A percentile compares a stretch with the other conserved stretches of the same genome.
phyloP scores from a whole-genome alignment of 495 filamentous ascomycete species.

The Viridothelium virens region DNA sequence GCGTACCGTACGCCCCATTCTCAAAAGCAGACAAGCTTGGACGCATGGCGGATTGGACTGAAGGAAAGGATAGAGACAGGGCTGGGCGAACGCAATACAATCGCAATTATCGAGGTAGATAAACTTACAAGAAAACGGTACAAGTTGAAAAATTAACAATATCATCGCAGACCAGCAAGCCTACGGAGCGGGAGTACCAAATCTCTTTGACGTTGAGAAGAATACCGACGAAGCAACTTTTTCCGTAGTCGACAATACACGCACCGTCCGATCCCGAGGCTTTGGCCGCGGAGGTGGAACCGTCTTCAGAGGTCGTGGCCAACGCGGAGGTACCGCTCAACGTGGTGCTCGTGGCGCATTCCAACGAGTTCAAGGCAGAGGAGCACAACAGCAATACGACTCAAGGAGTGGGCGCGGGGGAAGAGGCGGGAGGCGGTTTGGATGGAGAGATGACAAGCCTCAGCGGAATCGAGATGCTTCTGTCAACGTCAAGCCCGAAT shows the following conservation, averaged over 20 bases:
- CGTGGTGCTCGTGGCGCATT: slow-evolving; percentile 51
- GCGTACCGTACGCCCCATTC: slow-evolving; percentile 94
- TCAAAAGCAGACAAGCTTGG: slow-evolving; percentile 98
- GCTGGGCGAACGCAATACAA: slow-evolving; percentile 81
- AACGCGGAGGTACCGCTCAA: slow-evolving; percentile 39
- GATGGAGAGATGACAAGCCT: slow-evolving; percentile 99
- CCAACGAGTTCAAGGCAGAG: slow-evolving; percentile 48
- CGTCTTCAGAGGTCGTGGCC: slow-evolving; percentile 82
- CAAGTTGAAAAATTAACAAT: neutral
- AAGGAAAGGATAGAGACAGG: slow-evolving; percentile 74
- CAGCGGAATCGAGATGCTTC: slow-evolving; percentile 91
- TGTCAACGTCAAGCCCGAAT: slow-evolving; percentile 87
- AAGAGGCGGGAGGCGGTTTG: slow-evolving; percentile 73
- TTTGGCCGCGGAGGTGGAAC: slow-evolving; percentile 82
- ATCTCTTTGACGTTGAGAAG: slow-evolving; percentile 77
- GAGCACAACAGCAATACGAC: slow-evolving; percentile 53
- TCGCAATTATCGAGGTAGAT: slow-evolving; percentile 78
- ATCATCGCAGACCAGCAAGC: slow-evolving; percentile 74
- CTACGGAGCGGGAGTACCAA: slow-evolving; percentile 82
- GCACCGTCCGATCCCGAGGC: slow-evolving; percentile 69
- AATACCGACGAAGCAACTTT: slow-evolving; percentile 96
- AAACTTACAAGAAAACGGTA: neutral
- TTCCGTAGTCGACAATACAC: slow-evolving; percentile 92
- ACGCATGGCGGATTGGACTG: slow-evolving; percentile 98
- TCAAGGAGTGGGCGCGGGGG: slow-evolving; percentile 56